phyloP scores from a whole-genome alignment of 768 basidiomycete genomes.

The Asterophora lycoperdoides region DNA sequence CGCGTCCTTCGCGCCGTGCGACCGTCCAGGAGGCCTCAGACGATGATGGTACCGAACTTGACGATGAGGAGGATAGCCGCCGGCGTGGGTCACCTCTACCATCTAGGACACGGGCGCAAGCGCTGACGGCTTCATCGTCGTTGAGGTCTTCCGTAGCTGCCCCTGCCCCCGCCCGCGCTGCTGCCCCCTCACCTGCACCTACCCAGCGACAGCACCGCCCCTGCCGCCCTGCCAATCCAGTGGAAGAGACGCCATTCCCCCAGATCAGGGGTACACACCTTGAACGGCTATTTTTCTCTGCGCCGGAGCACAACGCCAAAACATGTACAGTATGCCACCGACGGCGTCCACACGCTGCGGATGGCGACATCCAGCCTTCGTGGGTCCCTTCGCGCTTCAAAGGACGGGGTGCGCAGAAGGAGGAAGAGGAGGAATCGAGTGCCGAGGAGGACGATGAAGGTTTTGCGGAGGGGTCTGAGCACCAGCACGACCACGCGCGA shows the following conservation, averaged over 20 bases:
- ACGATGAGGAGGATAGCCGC: background rate
- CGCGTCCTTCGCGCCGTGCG: background rate
- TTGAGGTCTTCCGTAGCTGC: conserved; percentile 34
- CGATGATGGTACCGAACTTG: conserved; percentile 6
- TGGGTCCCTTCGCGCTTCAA: conserved; percentile 23
- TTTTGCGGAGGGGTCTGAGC: conserved; percentile 36
- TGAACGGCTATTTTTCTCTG: conserved; percentile 78
- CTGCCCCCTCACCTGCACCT: background rate
- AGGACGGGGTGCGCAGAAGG: conserved; percentile 6
- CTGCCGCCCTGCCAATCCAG: background rate
- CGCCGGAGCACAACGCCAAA: conserved; percentile 67
- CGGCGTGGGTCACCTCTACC: conserved; percentile 3
- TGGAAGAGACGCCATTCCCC: conserved; percentile 63
- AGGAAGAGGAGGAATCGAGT: conserved; percentile 3
- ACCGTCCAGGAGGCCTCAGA: conserved; percentile 15
- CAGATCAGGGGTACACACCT: conserved; percentile 75
- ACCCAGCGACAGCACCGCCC: background rate
- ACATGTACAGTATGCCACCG: conserved; percentile 68
- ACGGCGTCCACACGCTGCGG: conserved; percentile 24
- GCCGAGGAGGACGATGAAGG: conserved; percentile 34
- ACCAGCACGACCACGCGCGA: conserved; percentile 13
- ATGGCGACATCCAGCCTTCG: conserved; percentile 1
- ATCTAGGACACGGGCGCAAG: background rate
- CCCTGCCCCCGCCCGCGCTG: conserved; percentile 24
- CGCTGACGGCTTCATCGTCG: conserved; percentile 7